A percentile compares a stretch with the other conserved stretches of the same genome.
These are phyloP conservation scores for Bipolaris gigantea DNA, from an alignment of 2,329 filamentous ascomycete species.

Conservation along the genomic window DNA sequence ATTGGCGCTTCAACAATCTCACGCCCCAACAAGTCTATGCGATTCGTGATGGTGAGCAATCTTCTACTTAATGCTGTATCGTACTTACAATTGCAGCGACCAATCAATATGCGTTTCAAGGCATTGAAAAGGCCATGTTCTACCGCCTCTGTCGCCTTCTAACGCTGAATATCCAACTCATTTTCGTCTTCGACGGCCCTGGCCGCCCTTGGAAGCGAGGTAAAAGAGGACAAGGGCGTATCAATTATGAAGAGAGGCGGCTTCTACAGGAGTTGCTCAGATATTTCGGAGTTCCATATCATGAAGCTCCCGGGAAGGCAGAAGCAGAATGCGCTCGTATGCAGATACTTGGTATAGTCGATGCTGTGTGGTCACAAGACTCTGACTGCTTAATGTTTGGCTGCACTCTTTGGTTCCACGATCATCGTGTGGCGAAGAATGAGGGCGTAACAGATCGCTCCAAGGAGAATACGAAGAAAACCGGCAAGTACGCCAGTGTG, in stretches of 20 bases:
- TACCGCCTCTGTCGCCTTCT: slow-evolving; percentile 51
- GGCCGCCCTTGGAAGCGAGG: slow-evolving; percentile 46
- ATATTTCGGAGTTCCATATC: slow-evolving; percentile 47
- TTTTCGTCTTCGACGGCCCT: slow-evolving; percentile 60
- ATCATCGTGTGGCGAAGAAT: slow-evolving; percentile 33
- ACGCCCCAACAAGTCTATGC: slow-evolving; percentile 35
- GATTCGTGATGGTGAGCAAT: slow-evolving; percentile 41
- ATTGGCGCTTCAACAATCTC: slow-evolving; percentile 51
- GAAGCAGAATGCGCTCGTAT: slow-evolving; percentile 54
- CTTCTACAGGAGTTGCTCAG: slow-evolving; percentile 45
- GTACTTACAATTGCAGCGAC: slow-evolving; percentile 19
- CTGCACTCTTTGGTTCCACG: slow-evolving; percentile 47
- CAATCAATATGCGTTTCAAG: slow-evolving; percentile 42
- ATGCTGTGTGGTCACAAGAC: slow-evolving; percentile 55
- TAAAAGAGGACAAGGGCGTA: slow-evolving; percentile 29
- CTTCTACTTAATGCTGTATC: neutral
- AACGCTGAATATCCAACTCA: slow-evolving; percentile 53
- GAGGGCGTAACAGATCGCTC: slow-evolving; percentile 20
- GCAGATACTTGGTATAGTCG: slow-evolving; percentile 49
- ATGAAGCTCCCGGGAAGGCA: slow-evolving; percentile 52
- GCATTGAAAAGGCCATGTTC: slow-evolving; percentile 48
- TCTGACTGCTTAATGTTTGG: slow-evolving; percentile 54
- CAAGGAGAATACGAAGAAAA: slow-evolving; percentile 40
- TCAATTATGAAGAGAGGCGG: slow-evolving; percentile 39
- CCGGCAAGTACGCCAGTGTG: slow-evolving; percentile 34